Evolutionary conservation across 352 stramenopile species (phyloP), one percentile per base, ranked within the genome.

Genomic region (Pythium apleroticum): DNA sequence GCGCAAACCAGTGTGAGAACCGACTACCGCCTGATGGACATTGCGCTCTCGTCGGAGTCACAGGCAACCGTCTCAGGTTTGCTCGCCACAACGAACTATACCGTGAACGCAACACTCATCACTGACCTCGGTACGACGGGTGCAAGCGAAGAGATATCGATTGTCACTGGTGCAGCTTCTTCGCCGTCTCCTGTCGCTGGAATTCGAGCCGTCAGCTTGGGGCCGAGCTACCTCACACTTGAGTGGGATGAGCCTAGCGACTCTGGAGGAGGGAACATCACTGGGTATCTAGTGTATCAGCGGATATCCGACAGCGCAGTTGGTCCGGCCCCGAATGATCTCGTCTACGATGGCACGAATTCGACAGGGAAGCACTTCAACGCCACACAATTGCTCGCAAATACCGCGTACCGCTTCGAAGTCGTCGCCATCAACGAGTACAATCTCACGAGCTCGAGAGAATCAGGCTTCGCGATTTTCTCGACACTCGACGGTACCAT

Each of bases 391-490:
- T 11, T 89, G 14, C 31, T 82, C 19, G 74, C 74, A 1, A 54
- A 48, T 0, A 69, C 60, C 7, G 20, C 57, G 5, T 89, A 89
- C 27, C 41, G 65, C 0, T 81, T 89, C 48, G 54, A 57, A 0
- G 37, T 86, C 14, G 54, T 80, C 35, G 74, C 70, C 7, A 57
- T 75, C 11, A 89, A 87, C 49, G 56, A 86, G 60, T 87, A 80
- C 60, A 70, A 70, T 41, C 8, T 65, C 11, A 73, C 72, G 10
- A 56, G 80, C 22, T 56, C 43, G 3, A 66, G 65, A 28, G 30
- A 65, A 6, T 60, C 69, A 3, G 77, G 72, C 33, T 20, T 68
- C 3, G 45, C 78, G 4, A 39, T 12, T 3, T 45, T 65, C 1
- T 64, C 57, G 19, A 81, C 71, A 15, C 24, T 53, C 22, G 17